These are phyloP conservation scores for Stephania cephalantha DNA, from an alignment of 164 flowering plant genomes.

Conservation along the genomic window DNA sequence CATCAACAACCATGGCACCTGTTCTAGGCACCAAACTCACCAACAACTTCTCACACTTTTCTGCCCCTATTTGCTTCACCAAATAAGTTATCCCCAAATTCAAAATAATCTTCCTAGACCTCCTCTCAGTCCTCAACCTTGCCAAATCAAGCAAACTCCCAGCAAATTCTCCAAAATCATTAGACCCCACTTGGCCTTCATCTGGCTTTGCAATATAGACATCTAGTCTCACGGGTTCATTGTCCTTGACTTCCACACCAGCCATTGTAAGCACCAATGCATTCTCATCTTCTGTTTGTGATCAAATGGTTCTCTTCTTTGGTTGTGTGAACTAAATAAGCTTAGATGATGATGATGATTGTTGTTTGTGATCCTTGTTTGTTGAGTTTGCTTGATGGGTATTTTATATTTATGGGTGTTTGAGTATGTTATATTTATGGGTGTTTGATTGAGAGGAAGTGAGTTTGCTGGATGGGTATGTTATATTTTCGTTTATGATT, in stretches of 20 bases:
- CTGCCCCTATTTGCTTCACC: constrained; percentile 8
- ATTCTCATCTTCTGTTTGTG: background rate
- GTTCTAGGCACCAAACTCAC: constrained; percentile 13
- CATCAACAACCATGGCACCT: background rate
- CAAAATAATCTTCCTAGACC: background rate
- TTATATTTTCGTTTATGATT: too few species aligned
- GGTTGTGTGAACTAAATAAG: background rate
- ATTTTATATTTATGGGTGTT: too few species aligned
- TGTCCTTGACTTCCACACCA: constrained; percentile 7
- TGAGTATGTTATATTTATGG: background rate
- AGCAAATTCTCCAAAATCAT: constrained; percentile 11
- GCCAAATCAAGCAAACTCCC: constrained; percentile 11
- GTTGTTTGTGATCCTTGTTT: too few species aligned
- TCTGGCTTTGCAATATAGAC: constrained; percentile 10
- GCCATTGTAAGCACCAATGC: background rate
- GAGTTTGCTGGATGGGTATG: background rate
- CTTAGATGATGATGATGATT: too few species aligned
- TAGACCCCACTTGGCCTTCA: background rate
- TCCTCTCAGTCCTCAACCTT: background rate
- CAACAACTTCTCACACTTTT: constrained; percentile 9
- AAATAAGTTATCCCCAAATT: constrained; percentile 10
- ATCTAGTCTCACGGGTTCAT: constrained; percentile 7
- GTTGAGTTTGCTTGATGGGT: too few species aligned
- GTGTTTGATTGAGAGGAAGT: background rate
- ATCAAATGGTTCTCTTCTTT: background rate